Evolutionary conservation across 2,329 filamentous ascomycete genomes (phyloP).

Genomic region (Dothidotthia symphoricarpi): DNA sequence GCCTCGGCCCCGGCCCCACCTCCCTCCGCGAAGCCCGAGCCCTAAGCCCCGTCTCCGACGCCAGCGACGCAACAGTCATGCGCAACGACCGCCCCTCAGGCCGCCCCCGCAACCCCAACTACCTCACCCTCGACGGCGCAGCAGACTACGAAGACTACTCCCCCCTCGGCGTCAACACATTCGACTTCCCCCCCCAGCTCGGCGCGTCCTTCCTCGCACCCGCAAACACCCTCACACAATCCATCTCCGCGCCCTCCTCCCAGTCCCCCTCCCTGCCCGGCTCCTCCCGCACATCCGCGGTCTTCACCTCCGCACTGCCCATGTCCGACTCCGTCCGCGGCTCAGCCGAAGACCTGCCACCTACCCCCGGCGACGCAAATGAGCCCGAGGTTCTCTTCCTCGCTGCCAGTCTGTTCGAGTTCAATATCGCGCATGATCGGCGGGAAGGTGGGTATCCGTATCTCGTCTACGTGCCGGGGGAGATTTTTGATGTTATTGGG

Average conservation of each 20-base stretch:
- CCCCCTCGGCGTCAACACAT: conserved; percentile 13
- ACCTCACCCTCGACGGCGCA: conserved; percentile 29
- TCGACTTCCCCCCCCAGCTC: conserved; percentile 28
- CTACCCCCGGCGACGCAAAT: conserved; percentile 47
- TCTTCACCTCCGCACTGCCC: conserved; percentile 86
- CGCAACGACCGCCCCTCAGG: conserved; percentile 21
- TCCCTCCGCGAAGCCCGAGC: conserved; percentile 25
- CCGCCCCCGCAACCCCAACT: conserved; percentile 22
- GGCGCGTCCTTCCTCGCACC: conserved; percentile 32
- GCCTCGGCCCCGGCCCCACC: conserved; percentile 16
- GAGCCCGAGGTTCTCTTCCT: conserved; percentile 80
- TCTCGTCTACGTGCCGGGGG: conserved; percentile 89
- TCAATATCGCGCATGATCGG: conserved; percentile 90
- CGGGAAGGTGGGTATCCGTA: conserved; percentile 95
- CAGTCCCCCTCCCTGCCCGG: conserved; percentile 27
- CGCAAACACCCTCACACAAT: conserved; percentile 16
- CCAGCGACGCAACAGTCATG: conserved; percentile 30
- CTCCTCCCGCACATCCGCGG: conserved; percentile 62
- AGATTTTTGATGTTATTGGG: conserved; percentile 72
- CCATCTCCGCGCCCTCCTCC: conserved; percentile 18
- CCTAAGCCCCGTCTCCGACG: conserved; percentile 28
- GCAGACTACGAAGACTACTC: conserved; percentile 25
- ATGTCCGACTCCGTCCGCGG: conserved; percentile 58
- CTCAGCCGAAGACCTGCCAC: conserved; percentile 24
- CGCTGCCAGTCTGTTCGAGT: conserved; percentile 91